A percentile compares a stretch with the other conserved stretches of the same genome.
Conservation (phyloP, 345 rosid genomes). For the Erodium maritimum region DNA sequence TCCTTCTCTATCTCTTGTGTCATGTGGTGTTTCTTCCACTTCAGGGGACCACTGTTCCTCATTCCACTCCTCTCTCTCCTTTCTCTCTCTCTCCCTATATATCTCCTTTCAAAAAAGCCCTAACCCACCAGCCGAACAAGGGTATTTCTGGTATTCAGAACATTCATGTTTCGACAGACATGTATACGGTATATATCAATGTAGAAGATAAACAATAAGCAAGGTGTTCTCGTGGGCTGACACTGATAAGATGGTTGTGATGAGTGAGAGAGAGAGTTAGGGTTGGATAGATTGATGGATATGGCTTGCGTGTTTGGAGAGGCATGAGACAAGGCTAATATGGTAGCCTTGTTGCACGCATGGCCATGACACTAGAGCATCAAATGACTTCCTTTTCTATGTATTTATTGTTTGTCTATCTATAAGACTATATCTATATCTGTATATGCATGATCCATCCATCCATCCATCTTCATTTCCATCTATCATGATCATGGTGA, state of each 20-base stretch:
- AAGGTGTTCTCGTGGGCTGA: slow-evolving; percentile 14
- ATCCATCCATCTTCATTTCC: slow-evolving; percentile 19
- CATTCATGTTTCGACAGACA: no score
- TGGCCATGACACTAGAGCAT: slow-evolving; percentile 14
- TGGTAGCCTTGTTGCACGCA: slow-evolving; percentile 9
- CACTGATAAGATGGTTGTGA: slow-evolving; percentile 28
- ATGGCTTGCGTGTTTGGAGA: slow-evolving; percentile 20
- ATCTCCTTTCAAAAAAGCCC: not conserved
- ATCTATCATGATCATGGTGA: not conserved
- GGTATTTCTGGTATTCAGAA: no score
- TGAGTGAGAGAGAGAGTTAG: not conserved
- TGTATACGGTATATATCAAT: no score
- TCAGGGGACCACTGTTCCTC: not conserved
- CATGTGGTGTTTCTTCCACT: not conserved
- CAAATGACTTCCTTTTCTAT: no score
- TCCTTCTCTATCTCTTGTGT: not conserved
- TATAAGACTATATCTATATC: not conserved
- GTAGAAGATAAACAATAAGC: not conserved
- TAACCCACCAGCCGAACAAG: not conserved
- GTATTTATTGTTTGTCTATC: no score
- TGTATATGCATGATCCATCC: slow-evolving; percentile 2
- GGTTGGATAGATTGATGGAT: slow-evolving; percentile 11
- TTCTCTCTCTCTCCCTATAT: no score
- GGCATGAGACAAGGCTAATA: not conserved
- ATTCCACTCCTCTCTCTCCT: no score